A percentile compares a stretch with the other conserved stretches of the same genome.
phyloP scores from a whole-genome alignment of 2,329 filamentous ascomycete species.

The Aureobasidium namibiae region DNA sequence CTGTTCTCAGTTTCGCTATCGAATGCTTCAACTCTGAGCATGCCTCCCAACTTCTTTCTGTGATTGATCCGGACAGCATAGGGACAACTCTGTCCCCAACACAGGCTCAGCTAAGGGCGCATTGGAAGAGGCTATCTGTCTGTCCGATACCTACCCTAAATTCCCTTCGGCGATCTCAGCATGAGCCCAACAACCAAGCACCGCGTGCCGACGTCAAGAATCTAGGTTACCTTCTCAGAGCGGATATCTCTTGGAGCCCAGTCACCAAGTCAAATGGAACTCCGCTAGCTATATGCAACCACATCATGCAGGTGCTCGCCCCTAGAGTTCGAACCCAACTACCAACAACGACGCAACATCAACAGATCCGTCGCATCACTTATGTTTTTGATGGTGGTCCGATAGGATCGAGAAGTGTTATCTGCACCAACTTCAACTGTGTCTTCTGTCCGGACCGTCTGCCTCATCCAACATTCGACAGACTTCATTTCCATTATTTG shows the following conservation, averaged over 20 bases:
- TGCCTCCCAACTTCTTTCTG: constrained; percentile 22
- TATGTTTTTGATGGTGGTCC: constrained; percentile 13
- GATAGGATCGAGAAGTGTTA: constrained; percentile 5
- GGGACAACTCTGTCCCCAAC: constrained; percentile 14
- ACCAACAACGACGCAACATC: neutral
- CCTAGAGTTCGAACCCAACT: constrained; percentile 21
- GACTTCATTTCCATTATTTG: constrained; percentile 29
- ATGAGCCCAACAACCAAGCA: neutral
- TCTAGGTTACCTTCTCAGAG: constrained; percentile 3
- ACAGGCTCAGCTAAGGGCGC: constrained; percentile 19
- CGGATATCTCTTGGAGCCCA: constrained; percentile 17
- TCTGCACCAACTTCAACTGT: constrained; percentile 18
- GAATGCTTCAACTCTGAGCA: constrained; percentile 24
- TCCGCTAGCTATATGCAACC: constrained; percentile 1
- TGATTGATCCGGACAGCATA: constrained; percentile 17
- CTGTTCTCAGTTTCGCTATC: constrained; percentile 19
- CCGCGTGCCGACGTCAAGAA: constrained; percentile 9
- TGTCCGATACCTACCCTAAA: constrained; percentile 15
- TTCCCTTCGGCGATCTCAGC: constrained; percentile 19
- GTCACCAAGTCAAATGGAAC: constrained; percentile 1
- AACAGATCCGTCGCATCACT: constrained; percentile 3
- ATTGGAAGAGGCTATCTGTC: constrained; percentile 25
- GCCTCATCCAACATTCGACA: constrained; percentile 20
- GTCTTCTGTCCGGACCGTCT: constrained; percentile 18
- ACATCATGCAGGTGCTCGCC: neutral